phyloP scores from a whole-genome alignment of 352 stramenopile species.

The Pythium inflatum region DNA sequence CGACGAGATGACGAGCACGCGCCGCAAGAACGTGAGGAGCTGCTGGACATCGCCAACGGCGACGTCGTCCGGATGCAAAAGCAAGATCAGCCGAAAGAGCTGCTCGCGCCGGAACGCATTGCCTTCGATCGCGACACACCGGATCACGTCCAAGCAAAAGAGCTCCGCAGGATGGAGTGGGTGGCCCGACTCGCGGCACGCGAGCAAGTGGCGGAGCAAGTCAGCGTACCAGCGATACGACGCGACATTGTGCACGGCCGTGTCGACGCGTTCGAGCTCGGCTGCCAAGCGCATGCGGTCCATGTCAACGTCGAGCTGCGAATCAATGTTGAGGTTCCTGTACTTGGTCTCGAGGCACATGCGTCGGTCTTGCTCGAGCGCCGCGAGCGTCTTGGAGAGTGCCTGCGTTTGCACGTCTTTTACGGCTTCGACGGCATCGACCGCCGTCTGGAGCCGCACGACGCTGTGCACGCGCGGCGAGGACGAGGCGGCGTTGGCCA shows the following conservation, averaged over 20 bases:
- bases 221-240: conserved; percentile 56
- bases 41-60: conserved; percentile 48
- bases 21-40: conserved; percentile 52
- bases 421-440: conserved; percentile 49
- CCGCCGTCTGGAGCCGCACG: conserved; percentile 53
- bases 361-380: conserved; percentile 55
- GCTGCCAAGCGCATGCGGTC: conserved; percentile 52
- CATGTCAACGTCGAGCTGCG: conserved; percentile 48
- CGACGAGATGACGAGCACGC: conserved; percentile 36
- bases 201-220: conserved; percentile 51
- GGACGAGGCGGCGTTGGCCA: neutral
- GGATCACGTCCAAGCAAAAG: conserved; percentile 61
- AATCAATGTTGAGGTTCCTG: conserved; percentile 41
- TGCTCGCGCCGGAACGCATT: conserved; percentile 45
- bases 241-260: conserved; percentile 35
- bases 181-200: conserved; percentile 36
- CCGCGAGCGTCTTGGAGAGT: conserved; percentile 45
- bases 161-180: conserved; percentile 49
- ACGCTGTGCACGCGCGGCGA: conserved; percentile 43
- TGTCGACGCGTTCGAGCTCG: conserved; percentile 44
- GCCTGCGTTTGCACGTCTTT: conserved; percentile 45
- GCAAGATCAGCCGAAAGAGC: conserved; percentile 50
- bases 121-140: conserved; percentile 45
- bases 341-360: conserved; percentile 64
- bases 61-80: conserved; percentile 57